These are phyloP conservation scores for Gelatoporia subvermispora DNA, from an alignment of 768 basidiomycete genomes.

Conservation along the genomic window DNA sequence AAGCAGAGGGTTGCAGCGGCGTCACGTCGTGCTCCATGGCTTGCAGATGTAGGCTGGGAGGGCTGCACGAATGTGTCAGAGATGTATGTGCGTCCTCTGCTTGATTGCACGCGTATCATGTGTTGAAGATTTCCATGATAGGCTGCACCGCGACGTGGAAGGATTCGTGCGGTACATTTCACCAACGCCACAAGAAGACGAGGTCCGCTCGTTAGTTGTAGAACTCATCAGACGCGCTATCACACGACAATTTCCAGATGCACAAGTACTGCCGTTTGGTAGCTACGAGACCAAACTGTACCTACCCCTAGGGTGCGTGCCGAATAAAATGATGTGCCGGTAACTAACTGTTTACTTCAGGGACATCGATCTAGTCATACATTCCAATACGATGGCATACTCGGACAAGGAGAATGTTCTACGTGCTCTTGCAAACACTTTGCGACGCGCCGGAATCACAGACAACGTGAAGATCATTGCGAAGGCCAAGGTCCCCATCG, in stretches of 20 bases:
- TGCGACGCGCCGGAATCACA: constrained; percentile 74
- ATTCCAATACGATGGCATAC: constrained; percentile 72
- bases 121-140: constrained; percentile 25
- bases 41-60: constrained; percentile 64
- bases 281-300: constrained; percentile 93
- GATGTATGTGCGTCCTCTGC: constrained; percentile 48
- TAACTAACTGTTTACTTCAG: constrained; percentile 33
- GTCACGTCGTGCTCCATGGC: constrained; percentile 61
- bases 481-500: constrained; percentile 92
- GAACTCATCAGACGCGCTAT: constrained; percentile 65
- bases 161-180: constrained; percentile 87
- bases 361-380: constrained; percentile 91
- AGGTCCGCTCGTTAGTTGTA: constrained; percentile 72
- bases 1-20: constrained; percentile 48
- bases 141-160: constrained; percentile 82
- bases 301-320: constrained; percentile 80
- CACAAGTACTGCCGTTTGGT: constrained; percentile 82
- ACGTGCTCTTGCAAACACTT: constrained; percentile 68
- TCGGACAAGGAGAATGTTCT: constrained; percentile 67
- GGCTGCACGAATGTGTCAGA: constrained; percentile 75
- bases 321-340: background rate
- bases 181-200: constrained; percentile 81
- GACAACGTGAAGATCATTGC: constrained; percentile 82
- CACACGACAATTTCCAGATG: constrained; percentile 66
- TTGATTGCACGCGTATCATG: constrained; percentile 2